Percentiles rank a stretch among this genome's conserved stretches.
phyloP scores from a whole-genome alignment of 2,329 filamentous ascomycete genomes.

The Aspergillus sclerotialis region DNA sequence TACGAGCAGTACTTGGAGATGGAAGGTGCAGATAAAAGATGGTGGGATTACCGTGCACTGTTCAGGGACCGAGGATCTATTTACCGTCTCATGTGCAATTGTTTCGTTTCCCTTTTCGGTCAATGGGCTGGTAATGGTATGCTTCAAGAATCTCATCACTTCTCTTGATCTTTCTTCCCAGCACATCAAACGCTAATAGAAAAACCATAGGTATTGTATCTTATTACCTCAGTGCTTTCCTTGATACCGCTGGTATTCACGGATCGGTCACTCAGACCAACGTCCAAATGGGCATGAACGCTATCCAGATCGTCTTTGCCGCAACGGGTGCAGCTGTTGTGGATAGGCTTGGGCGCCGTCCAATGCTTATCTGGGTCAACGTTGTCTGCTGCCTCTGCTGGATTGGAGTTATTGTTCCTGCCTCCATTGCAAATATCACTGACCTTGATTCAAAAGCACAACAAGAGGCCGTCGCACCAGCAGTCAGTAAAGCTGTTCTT shows the following conservation, averaged over 20 bases:
- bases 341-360: constrained; percentile 52
- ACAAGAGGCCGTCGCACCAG: constrained; percentile 29
- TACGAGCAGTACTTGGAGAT: constrained; percentile 24
- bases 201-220: constrained; percentile 30
- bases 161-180: no score
- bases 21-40: constrained; percentile 45
- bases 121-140: constrained; percentile 29
- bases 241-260: constrained; percentile 46
- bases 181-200: not conserved
- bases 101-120: constrained; percentile 47
- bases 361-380: constrained; percentile 47
- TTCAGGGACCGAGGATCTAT: constrained; percentile 43
- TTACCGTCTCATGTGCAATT: constrained; percentile 44
- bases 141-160: not conserved
- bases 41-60: constrained; percentile 54
- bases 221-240: constrained; percentile 50
- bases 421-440: constrained; percentile 37
- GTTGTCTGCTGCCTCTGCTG: constrained; percentile 31
- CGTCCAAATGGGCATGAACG: constrained; percentile 49
- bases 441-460: constrained; percentile 6
- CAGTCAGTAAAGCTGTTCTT: constrained; percentile 28
- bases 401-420: constrained; percentile 30
- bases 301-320: constrained; percentile 49
- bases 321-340: constrained; percentile 51
- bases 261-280: constrained; percentile 45